Base-by-base conservation (phyloP, 1,284 basidiomycete genomes). In the Melampsora occidentalis region DNA sequence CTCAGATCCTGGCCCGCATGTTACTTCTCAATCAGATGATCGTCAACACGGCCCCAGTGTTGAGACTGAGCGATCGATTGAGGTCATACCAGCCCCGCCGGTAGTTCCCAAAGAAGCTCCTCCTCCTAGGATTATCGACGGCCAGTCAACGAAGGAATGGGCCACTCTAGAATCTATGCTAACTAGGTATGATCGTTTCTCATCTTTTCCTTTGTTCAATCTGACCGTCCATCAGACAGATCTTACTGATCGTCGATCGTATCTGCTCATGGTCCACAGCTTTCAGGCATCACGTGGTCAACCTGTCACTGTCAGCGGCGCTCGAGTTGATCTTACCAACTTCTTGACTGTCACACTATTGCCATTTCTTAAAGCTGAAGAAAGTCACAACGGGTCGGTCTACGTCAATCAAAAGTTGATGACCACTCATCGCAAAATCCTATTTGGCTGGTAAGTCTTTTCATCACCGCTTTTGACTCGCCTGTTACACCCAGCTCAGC, bases 391-490 rank as follows among this genome's bases (percentile, higher is more conserved):
- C 16, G 28, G 65, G 16, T 61, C 72, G 2, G 42, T 75, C 14
- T 75, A 75, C 68, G 35, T 48, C n/a, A 64, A 75, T 61, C 65
- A 22, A 35, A 68, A 16, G 10, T 10, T 61, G 7, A 64, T 51
- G 18, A 39, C 16, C 16, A 25, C 16, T 67, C 72, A 75, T 68
- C 64, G 65, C 20, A 61, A 35, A 22, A 68, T 75, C 33, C 39
- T 75, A 12, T 66, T 75, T 53, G 72, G 65, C 31, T 75, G 72
- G 72, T 75, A 16, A 48, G 65, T 25, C 16, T 28, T 46, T 46
- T 46, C 42, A 46, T 46, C 42, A 46, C 42, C 10, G 14, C 42
- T 46, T 46, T 46, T 16, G 12, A 46, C 1, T 46, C 12, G 14
- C 42, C 42, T 46, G 14, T 46, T 16, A 46, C 42, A 9, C 9